These are phyloP conservation scores for Plantago major DNA, from an alignment of 257 asterid species.

Conservation along the genomic window DNA sequence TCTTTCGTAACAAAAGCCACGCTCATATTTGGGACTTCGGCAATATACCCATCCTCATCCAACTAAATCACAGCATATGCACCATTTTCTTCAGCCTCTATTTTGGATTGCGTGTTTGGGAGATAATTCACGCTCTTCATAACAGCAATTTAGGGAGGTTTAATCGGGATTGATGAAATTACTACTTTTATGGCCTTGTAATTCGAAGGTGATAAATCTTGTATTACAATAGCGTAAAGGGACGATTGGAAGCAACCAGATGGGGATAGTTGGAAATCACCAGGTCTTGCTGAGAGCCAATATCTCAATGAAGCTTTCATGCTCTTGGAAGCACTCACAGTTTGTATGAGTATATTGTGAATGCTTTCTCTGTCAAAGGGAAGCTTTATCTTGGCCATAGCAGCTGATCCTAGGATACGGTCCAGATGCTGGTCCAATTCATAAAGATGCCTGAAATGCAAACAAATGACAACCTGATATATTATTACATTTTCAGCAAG, in stretches of 20 bases:
- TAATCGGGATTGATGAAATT: conserved; percentile 75
- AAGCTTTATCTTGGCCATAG: conserved; percentile 72
- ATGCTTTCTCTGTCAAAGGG: conserved; percentile 68
- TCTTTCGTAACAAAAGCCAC: conserved; percentile 83
- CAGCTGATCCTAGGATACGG: conserved; percentile 74
- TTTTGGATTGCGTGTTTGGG: conserved; percentile 68
- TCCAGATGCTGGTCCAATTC: conserved; percentile 87
- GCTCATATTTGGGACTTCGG: conserved; percentile 94
- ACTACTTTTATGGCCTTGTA: conserved; percentile 59
- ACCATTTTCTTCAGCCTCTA: conserved; percentile 80
- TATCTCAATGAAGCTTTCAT: conserved; percentile 71
- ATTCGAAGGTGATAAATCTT: conserved; percentile 46
- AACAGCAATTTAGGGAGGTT: conserved; percentile 70
- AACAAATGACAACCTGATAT: background rate
- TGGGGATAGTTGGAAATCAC: conserved; percentile 85
- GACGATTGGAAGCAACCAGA: conserved; percentile 54
- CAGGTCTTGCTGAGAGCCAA: conserved; percentile 93
- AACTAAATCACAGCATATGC: conserved; percentile 84
- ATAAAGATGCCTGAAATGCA: conserved; percentile 37
- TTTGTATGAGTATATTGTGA: conserved; percentile 62
- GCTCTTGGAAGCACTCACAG: conserved; percentile 79
- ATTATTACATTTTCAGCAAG: no score
- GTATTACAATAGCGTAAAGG: conserved; percentile 74
- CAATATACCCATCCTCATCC: conserved; percentile 62
- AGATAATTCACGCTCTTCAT: conserved; percentile 90